phyloP scores from a whole-genome alignment of 2,329 filamentous ascomycete genomes.

The Epichloe hybrida region DNA sequence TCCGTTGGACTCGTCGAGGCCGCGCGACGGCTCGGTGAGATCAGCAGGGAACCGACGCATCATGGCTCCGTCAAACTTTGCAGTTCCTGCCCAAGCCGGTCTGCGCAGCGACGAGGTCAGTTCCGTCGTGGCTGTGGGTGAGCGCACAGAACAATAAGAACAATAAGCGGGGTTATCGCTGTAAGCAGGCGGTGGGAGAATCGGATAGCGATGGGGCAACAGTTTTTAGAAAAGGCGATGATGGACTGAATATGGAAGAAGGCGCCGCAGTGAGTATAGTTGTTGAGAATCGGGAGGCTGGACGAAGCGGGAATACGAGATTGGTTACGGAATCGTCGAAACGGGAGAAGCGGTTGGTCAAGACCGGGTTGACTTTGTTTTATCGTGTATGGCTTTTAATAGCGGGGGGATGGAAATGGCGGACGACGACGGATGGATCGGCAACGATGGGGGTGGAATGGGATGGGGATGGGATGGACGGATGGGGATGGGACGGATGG shows the following conservation, averaged over 20 bases:
- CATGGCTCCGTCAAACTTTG: constrained; percentile 9
- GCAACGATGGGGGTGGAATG: neutral
- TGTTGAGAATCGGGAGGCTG: neutral
- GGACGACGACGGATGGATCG: neutral
- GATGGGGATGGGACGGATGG: neutral
- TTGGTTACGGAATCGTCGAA: neutral
- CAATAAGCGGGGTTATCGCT: neutral
- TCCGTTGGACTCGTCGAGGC: constrained; percentile 21
- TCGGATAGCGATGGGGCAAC: too few relatives aligned
- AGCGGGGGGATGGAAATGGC: neutral
- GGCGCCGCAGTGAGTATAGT: neutral
- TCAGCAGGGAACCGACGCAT: constrained; percentile 31
- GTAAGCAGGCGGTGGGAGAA: too few relatives aligned
- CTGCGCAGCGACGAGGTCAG: neutral
- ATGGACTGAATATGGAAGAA: neutral
- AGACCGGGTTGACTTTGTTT: too few relatives aligned
- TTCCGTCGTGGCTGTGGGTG: neutral
- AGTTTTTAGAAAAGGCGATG: too few relatives aligned
- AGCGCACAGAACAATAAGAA: neutral
- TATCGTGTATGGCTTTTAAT: neutral
- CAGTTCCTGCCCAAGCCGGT: neutral
- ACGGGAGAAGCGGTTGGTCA: neutral
- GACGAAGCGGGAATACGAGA: neutral
- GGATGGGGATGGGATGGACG: neutral
- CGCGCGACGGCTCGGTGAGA: constrained; percentile 28